These are phyloP conservation scores for Backusella luteola DNA, from an alignment of 192 early-diverging fungal genomes.

Conservation along the genomic window DNA sequence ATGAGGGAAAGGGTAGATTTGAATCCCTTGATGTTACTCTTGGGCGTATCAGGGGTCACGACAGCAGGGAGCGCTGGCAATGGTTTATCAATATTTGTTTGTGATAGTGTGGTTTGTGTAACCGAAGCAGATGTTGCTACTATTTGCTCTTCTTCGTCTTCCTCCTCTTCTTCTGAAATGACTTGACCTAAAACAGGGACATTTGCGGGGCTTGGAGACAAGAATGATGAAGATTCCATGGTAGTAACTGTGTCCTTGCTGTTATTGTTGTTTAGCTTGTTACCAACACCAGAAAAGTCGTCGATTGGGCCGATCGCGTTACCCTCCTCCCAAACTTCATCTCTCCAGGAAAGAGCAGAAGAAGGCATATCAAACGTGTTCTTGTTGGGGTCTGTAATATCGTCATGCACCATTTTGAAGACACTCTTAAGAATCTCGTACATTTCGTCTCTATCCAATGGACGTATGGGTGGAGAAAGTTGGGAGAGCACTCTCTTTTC, in stretches of 20 bases:
- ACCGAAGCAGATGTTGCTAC: not conserved
- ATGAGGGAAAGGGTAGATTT: not conserved
- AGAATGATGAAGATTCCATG: not conserved
- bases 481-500: constrained; percentile 6
- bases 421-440: constrained; percentile 3
- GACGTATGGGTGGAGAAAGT: not conserved
- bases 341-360: not conserved
- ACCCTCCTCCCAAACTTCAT: constrained; percentile 4
- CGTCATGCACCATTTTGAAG: not conserved
- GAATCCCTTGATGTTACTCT: not conserved
- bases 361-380: not conserved
- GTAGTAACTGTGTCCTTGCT: not conserved
- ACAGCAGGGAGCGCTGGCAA: constrained; percentile 5
- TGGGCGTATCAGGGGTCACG: not conserved
- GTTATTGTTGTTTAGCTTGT: not conserved
- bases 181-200: not conserved
- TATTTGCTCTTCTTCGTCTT: not conserved
- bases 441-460: not conserved
- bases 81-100: not conserved
- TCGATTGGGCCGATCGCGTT: constrained; percentile 1
- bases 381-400: not conserved
- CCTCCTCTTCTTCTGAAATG: not conserved
- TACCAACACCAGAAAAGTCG: not conserved
- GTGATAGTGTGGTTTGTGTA: not conserved
- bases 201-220: not conserved